Conservation (phyloP, 805 yeast genomes). For the Metschnikowia continentalis region DNA sequence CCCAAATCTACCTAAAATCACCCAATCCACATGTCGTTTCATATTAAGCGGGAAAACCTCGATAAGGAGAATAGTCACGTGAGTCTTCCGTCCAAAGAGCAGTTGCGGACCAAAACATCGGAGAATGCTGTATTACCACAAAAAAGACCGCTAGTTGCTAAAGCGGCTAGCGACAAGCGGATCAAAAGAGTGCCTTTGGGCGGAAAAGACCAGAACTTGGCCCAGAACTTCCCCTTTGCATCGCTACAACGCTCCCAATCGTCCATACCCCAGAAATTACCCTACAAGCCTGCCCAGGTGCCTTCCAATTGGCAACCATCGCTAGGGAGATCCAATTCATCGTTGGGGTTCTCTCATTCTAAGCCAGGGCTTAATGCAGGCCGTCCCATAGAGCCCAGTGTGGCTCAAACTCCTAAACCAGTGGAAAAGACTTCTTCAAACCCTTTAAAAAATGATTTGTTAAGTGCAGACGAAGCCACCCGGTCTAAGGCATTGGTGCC, state of each 20-base stretch:
- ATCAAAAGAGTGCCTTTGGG: constrained; percentile 31
- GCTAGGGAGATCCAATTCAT: constrained; percentile 33
- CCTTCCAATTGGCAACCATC: constrained; percentile 17
- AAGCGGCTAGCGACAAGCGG: constrained; percentile 16
- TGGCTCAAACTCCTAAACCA: neutral
- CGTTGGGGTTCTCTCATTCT: constrained; percentile 28
- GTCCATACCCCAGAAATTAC: constrained; percentile 9
- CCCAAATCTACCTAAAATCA: too few relatives aligned
- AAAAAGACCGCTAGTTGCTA: constrained; percentile 3
- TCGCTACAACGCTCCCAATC: constrained; percentile 28
- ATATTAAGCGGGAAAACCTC: constrained; percentile 2
- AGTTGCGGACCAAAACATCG: neutral
- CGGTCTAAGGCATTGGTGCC: constrained; percentile 22
- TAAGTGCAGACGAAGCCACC: constrained; percentile 18
- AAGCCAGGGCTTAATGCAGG: neutral
- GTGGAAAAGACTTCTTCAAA: neutral
- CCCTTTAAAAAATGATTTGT: constrained; percentile 14
- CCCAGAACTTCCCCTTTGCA: constrained; percentile 13
- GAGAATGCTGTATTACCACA: neutral
- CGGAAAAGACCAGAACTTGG: constrained; percentile 35
- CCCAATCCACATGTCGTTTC: neutral
- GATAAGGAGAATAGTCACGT: constrained; percentile 13
- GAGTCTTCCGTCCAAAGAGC: constrained; percentile 5
- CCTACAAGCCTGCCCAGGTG: neutral
- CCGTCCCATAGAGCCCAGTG: neutral